phyloP scores from a whole-genome alignment of 140 eudicot species.

The Flaveria floridana region DNA sequence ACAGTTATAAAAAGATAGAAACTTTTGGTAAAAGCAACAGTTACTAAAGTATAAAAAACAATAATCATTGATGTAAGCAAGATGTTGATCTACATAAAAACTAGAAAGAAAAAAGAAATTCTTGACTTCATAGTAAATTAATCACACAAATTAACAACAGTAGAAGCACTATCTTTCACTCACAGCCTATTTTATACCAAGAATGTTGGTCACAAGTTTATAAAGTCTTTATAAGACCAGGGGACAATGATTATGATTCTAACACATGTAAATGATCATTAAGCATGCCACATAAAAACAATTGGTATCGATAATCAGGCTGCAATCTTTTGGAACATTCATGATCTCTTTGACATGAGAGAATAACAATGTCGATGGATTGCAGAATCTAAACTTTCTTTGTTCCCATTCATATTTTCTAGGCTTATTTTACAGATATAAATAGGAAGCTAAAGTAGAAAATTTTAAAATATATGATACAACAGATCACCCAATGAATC shows the following conservation, averaged over 20 bases:
- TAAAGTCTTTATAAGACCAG: background rate
- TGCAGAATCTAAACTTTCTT: slow-evolving; percentile 25
- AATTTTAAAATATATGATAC: background rate
- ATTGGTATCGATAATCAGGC: slow-evolving; percentile 6
- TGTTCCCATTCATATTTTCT: background rate
- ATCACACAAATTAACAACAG: background rate
- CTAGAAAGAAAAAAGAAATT: background rate
- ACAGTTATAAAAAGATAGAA: slow-evolving; percentile 15
- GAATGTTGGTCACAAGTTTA: slow-evolving; percentile 19
- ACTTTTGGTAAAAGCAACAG: slow-evolving; percentile 21
- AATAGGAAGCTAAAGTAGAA: slow-evolving; percentile 14
- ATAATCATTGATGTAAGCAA: background rate
- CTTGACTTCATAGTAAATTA: background rate
- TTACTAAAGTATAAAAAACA: background rate
- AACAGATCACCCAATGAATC: slow-evolving; percentile 24
- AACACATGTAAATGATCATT: slow-evolving; percentile 15
- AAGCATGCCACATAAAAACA: slow-evolving; percentile 21
- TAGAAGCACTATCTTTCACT: slow-evolving; percentile 5
- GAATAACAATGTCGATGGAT: slow-evolving; percentile 11
- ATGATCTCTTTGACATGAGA: slow-evolving; percentile 20
- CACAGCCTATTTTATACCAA: slow-evolving; percentile 9
- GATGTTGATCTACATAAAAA: slow-evolving; percentile 6
- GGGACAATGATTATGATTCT: slow-evolving; percentile 14
- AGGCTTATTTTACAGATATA: slow-evolving; percentile 1
- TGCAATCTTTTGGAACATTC: slow-evolving; percentile 8